A percentile compares a stretch with the other conserved stretches of the same genome.
phyloP scores from a whole-genome alignment of 768 basidiomycete genomes.

The Tylopilus rubrobrunneus region DNA sequence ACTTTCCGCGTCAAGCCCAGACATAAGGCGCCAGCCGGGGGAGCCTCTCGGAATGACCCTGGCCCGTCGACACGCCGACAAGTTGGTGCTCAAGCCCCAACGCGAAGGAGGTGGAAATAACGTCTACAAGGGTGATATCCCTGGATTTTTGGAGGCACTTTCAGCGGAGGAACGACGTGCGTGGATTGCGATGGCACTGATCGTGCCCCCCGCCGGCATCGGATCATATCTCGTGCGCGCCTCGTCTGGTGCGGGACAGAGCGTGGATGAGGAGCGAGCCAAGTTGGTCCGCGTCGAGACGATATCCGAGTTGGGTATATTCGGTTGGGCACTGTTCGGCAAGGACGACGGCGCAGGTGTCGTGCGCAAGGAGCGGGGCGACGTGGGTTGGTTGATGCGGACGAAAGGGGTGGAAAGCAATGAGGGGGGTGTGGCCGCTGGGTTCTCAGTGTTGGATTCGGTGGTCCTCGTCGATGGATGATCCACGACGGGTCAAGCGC shows the following conservation, averaged over 20 bases:
- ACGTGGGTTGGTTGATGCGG: slow-evolving; percentile 79
- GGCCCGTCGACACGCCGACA: slow-evolving; percentile 33
- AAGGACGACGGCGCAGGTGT: slow-evolving; percentile 31
- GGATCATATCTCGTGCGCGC: slow-evolving; percentile 77
- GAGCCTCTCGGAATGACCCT: slow-evolving; percentile 22
- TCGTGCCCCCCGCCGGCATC: slow-evolving; percentile 65
- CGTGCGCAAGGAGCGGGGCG: slow-evolving; percentile 48
- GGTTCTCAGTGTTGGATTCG: slow-evolving; percentile 74
- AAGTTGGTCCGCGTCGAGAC: slow-evolving; percentile 58
- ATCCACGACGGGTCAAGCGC: neutral
- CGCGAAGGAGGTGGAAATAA: slow-evolving; percentile 99
- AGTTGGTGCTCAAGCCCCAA: slow-evolving; percentile 91
- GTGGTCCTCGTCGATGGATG: slow-evolving; percentile 47
- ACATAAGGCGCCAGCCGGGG: neutral
- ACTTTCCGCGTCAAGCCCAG: neutral
- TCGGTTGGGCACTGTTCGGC: slow-evolving; percentile 83
- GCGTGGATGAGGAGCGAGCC: neutral
- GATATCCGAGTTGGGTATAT: slow-evolving; percentile 88
- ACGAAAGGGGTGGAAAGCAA: slow-evolving; percentile 90
- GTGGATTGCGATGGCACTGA: slow-evolving; percentile 97
- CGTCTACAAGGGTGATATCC: slow-evolving; percentile 82
- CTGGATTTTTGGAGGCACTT: slow-evolving; percentile 65
- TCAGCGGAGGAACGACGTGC: slow-evolving; percentile 62
- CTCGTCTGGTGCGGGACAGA: slow-evolving; percentile 30
- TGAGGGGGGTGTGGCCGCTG: slow-evolving; percentile 47